Conservation (phyloP, 2,329 filamentous ascomycete genomes). For the Fusarium piperis region DNA sequence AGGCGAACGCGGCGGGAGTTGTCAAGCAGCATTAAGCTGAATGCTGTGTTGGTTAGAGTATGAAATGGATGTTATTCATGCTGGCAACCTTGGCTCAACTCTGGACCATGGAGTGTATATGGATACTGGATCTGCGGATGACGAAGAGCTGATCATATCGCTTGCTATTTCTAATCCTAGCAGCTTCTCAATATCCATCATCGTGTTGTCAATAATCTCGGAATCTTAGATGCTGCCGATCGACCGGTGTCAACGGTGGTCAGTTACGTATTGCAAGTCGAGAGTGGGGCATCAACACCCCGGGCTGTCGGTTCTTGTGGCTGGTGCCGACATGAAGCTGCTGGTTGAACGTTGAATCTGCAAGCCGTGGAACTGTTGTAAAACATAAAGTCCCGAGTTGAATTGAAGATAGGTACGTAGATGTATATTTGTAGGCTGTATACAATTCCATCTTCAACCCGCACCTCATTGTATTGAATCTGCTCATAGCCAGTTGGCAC, state of each 20-base stretch:
- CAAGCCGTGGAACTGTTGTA: background rate
- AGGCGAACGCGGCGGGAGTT: constrained; percentile 88
- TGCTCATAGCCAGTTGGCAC: constrained; percentile 29
- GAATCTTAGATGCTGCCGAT: constrained; percentile 25
- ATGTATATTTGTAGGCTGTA: too few relatives aligned
- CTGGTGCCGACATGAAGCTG: constrained; percentile 12
- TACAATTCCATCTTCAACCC: background rate
- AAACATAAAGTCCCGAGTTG: background rate
- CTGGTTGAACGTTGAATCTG: background rate
- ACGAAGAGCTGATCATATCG: background rate
- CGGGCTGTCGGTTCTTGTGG: constrained; percentile 29
- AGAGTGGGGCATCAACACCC: constrained; percentile 19
- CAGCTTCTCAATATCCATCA: background rate
- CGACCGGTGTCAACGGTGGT: constrained; percentile 25
- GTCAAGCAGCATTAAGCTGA: constrained; percentile 69
- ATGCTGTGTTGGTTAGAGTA: background rate
- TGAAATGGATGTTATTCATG: background rate
- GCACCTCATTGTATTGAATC: background rate
- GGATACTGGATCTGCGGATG: background rate
- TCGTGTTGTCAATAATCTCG: background rate
- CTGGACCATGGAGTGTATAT: background rate
- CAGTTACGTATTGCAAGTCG: constrained; percentile 14
- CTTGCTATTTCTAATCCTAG: background rate
- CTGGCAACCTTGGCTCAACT: background rate
- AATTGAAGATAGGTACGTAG: background rate